Evolutionary conservation across 108 stramenopile genomes (phyloP), one percentile per base, ranked within the genome.

Genomic region (Cyclostephanos tholiformis): DNA sequence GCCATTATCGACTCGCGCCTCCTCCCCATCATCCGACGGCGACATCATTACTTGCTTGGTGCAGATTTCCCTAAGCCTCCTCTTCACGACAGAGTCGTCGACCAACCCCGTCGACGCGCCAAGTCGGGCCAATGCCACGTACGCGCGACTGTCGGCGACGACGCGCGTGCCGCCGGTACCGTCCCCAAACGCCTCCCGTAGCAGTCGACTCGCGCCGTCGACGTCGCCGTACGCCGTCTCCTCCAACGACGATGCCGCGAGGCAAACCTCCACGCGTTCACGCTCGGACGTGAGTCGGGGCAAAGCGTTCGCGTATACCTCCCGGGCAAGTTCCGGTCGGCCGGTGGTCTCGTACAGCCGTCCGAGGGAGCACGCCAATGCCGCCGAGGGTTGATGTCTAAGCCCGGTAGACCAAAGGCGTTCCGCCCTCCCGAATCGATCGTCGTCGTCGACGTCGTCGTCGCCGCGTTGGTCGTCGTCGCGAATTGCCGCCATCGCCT

Each of bases 221-320:
- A 82, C 41, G 72, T 94, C 75, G 13, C 63, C 16, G 64, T 84
- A 91, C 49, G 86, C 84, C 11, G 79, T 77, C 69, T 94, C 93
- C 66, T 94, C 89, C 77, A 94, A 76, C 72, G 88, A 91, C 10
- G 91, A 85, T 1, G 79, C 68, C 12, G 90, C 93, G 43, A 94
- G 71, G 56, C 85, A 89, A 0, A 94, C 88, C 81, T 94, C 93
- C 2, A 75, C 77, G 12, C 74, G 73, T 67, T 91, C 90, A 32
- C 85, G 77, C 26, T 87, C 89, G 43, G 63, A 83, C 2, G 75
- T 52, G 17, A 92, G 44, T 19, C 48, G 59, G 0, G 53, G 32
- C 9, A 88, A 17, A 43, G 88, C 74, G 10, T 35, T 65, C 25
- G 57, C 36, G 58, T 92, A 95, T 23, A 95, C 65, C 12, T 77